Evolutionary conservation across 139 green algal genomes (phyloP).

Genomic region (Chlorella vulgaris): DNA sequence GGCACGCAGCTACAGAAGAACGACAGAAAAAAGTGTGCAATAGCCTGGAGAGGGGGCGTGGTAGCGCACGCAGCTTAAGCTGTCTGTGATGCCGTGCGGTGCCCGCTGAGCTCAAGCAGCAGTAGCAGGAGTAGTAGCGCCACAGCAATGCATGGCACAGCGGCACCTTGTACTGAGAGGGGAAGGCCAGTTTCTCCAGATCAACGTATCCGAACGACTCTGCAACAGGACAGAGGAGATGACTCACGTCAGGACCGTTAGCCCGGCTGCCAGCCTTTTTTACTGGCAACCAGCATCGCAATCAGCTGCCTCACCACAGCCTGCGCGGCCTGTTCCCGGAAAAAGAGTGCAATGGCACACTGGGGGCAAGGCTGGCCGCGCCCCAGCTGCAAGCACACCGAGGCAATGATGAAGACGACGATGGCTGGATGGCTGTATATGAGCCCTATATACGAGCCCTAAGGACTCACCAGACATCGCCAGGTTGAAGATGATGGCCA

Average conservation of each 20-base stretch:
- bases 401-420: neutral
- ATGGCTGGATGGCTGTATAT: neutral
- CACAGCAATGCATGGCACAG: neutral
- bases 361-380: too few species aligned
- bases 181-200: conserved; percentile 37
- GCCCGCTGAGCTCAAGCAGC: neutral
- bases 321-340: too few species aligned
- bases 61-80: neutral
- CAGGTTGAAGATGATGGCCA: conserved; percentile 65
- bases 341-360: too few species aligned
- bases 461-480: conserved; percentile 40
- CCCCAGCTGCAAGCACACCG: too few species aligned
- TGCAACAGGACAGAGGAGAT: neutral
- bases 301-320: too few species aligned
- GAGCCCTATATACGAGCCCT: neutral
- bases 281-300: neutral
- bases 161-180: conserved; percentile 20
- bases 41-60: neutral
- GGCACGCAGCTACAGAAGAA: neutral
- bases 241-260: neutral
- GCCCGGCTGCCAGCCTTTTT: neutral
- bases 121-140: neutral
- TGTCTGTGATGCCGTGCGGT: neutral
- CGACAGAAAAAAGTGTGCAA: neutral
- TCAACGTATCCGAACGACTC: conserved; percentile 36